Evolutionary conservation across 768 basidiomycete species (phyloP).

Genomic region (Artomyces pyxidatus): DNA sequence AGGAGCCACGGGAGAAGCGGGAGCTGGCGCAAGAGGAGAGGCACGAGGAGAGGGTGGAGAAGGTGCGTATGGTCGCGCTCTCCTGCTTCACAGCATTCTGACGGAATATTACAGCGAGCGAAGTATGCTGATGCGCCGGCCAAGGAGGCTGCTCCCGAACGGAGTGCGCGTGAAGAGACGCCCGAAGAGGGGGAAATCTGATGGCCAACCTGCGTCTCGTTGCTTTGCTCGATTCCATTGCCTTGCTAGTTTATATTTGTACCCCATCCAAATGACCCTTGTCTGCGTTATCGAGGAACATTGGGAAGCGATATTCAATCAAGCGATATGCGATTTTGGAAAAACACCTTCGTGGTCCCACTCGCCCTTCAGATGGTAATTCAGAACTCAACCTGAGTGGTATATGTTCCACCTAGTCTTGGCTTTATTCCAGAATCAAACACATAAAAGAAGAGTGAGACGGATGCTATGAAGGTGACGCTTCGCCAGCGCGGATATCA

Average conservation of each 20-base stretch:
- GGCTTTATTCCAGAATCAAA: too few relatives aligned
- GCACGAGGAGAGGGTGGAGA: slow-evolving; percentile 54
- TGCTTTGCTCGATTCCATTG: too few relatives aligned
- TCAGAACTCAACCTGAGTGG: too few relatives aligned
- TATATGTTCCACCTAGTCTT: too few relatives aligned
- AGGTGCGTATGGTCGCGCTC: slow-evolving; percentile 38
- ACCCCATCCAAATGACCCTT: not conserved
- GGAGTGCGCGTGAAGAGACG: slow-evolving; percentile 52
- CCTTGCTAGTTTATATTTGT: not conserved
- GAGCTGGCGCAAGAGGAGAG: slow-evolving; percentile 34
- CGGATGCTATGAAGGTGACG: slow-evolving; percentile 22
- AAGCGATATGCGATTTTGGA: too few relatives aligned
- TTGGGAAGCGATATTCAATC: too few relatives aligned
- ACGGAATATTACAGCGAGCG: slow-evolving; percentile 34
- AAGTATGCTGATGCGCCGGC: slow-evolving; percentile 46
- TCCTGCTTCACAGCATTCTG: too few relatives aligned
- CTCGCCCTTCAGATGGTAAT: too few relatives aligned
- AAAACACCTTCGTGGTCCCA: too few relatives aligned
- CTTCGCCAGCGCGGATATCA: slow-evolving; percentile 28
- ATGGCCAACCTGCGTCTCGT: slow-evolving; percentile 13
- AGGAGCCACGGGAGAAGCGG: slow-evolving; percentile 25
- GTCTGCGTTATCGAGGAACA: not conserved
- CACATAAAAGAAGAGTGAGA: not conserved
- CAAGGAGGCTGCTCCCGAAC: slow-evolving; percentile 31
- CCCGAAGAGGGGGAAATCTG: slow-evolving; percentile 88